Evolutionary conservation across 2,329 filamentous ascomycete genomes (phyloP), one percentile per base, ranked within the genome.

Genomic region (Aureobasidium melanogenum): DNA sequence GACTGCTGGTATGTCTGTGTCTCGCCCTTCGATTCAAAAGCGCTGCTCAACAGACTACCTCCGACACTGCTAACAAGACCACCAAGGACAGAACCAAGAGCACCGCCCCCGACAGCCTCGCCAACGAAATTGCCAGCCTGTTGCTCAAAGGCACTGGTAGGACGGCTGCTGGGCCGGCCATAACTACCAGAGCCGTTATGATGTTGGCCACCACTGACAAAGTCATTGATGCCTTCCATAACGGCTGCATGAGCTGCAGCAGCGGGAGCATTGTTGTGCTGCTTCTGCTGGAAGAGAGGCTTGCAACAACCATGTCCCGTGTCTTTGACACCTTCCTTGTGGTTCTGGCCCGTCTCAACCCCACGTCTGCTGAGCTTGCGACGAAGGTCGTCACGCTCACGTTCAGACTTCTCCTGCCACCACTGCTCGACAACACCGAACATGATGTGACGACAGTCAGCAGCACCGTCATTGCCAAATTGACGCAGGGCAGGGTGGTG

Each of bases 251-350:
- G 69, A 58, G 65, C 67, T 6, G 64, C 60, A 7, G 74, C 73
- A n/a, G 72, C 70, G 39, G 76, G 68, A 19, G 74, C 81, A 47
- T 83, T 67, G 28, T 70, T 73, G 17, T 67, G 65, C 66, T 83
- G 82, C 74, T 88, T 91, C 64, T 86, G 84, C 83, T 95, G 88
- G 65, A 86, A 83, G 12, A 96, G 79, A 17, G 85, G 84, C 74
- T 91, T 91, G 63, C 89, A 86, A 70, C 91, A 96, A 56, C 91
- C 91, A 71, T 96, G 90, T 6, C 92, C 92, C 57, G 83, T 86
- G 73, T 97, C 91, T 17, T 91, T 76, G 12, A 93, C 87, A 30
- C 89, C 90, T 67, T 90, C 86, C 74, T 90, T 93, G 76, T 97
- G 92, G 74, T 97, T 97, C 63, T 87, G 80, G 17, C 89, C 89